These are phyloP conservation scores for Straminergon stramineum DNA, from an alignment of 225 moss, liverwort and hornwort genomes.

Conservation along the genomic window DNA sequence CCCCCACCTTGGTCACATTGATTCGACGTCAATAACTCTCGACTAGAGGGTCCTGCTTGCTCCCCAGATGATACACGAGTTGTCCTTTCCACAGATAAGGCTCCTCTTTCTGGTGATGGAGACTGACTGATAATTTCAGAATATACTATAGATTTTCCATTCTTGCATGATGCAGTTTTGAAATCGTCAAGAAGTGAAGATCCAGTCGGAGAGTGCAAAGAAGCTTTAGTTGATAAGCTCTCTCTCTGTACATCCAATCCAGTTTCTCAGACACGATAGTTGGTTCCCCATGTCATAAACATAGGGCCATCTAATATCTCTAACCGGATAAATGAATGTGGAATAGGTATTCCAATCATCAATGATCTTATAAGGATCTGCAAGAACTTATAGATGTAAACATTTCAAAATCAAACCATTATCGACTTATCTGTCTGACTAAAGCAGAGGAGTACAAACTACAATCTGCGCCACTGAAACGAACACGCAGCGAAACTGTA, in stretches of 20 bases:
- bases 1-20: slow-evolving; percentile 11
- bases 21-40: slow-evolving; percentile 4
- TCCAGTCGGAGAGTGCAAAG: neutral
- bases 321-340: neutral
- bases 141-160: slow-evolving; percentile 7
- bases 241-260: slow-evolving; percentile 26
- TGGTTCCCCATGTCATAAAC: neutral
- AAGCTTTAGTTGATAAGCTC: neutral
- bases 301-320: neutral
- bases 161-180: neutral
- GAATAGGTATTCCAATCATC: neutral
- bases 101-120: slow-evolving; percentile 22
- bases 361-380: neutral
- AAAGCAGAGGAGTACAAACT: neutral
- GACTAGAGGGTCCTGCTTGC: slow-evolving; percentile 40
- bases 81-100: slow-evolving; percentile 16
- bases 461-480: neutral
- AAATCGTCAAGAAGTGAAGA: slow-evolving; percentile 8
- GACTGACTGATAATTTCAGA: slow-evolving; percentile 10
- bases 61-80: slow-evolving; percentile 25
- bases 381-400: neutral
- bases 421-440: neutral
- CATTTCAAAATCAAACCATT: neutral
- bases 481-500: neutral
- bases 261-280: neutral